Conservation (phyloP, 495 filamentous ascomycete species). For the Neurospora sp. region DNA sequence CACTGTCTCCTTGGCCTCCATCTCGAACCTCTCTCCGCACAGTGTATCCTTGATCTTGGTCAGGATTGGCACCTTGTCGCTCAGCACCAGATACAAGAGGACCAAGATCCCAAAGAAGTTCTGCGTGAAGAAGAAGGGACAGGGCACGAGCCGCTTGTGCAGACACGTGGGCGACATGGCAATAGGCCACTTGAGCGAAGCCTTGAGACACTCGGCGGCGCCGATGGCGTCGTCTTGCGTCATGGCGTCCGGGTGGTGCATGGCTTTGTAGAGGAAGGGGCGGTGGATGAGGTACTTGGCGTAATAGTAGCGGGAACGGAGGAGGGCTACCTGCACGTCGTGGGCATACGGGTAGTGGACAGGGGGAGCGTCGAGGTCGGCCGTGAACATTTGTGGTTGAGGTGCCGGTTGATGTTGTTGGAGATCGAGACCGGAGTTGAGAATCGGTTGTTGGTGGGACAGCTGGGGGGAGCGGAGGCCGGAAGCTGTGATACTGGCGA, state of each 20-base stretch:
- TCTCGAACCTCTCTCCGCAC: slow-evolving; percentile 35
- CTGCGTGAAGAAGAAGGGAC: slow-evolving; percentile 49
- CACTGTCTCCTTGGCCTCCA: slow-evolving; percentile 37
- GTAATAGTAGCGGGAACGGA: slow-evolving; percentile 51
- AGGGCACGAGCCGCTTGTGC: slow-evolving; percentile 46
- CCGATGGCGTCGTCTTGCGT: slow-evolving; percentile 41
- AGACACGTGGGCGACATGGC: slow-evolving; percentile 45
- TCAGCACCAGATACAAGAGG: slow-evolving; percentile 36
- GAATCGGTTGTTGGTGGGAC: not conserved
- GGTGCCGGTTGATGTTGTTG: not conserved
- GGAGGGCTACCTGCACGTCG: slow-evolving; percentile 45
- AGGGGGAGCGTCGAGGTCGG: slow-evolving; percentile 35
- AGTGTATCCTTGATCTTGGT: slow-evolving; percentile 30
- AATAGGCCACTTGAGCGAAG: slow-evolving; percentile 45
- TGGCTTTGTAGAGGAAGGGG: slow-evolving; percentile 51
- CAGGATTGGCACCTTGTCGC: slow-evolving; percentile 37
- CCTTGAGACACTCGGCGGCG: slow-evolving; percentile 41
- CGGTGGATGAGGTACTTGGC: slow-evolving; percentile 48
- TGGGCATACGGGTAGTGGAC: slow-evolving; percentile 35
- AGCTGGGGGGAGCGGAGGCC: slow-evolving; percentile 2
- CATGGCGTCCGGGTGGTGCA: slow-evolving; percentile 45
- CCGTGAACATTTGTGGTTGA: slow-evolving; percentile 32
- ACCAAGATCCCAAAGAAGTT: slow-evolving; percentile 47
- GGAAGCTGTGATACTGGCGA: not conserved
- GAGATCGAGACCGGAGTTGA: not conserved